phyloP scores from a whole-genome alignment of 495 filamentous ascomycete species.

The Cercophora samala region DNA sequence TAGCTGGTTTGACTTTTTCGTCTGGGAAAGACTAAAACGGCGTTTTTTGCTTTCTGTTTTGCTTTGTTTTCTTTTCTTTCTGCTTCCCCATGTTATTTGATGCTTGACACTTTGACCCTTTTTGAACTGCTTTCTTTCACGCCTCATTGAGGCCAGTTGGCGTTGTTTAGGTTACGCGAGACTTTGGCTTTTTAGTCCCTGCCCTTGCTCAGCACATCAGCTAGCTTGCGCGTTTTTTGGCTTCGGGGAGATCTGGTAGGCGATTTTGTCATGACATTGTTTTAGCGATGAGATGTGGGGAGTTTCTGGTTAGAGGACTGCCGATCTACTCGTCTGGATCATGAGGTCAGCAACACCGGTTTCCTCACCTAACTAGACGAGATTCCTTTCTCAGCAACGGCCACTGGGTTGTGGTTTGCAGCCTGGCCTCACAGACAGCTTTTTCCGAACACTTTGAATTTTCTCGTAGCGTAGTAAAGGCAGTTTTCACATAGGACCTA shows the following conservation, averaged over 20 bases:
- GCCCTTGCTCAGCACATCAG: not conserved
- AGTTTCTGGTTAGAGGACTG: not conserved
- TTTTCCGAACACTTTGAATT: not conserved
- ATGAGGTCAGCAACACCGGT: not conserved
- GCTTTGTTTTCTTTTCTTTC: not conserved
- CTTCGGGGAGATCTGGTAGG: not conserved
- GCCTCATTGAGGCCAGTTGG: not conserved
- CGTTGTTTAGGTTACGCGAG: not conserved
- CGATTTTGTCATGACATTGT: not conserved
- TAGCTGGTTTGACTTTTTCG: constrained; percentile 6
- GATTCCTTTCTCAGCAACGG: not conserved
- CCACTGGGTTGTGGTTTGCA: not conserved
- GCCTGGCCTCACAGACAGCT: not conserved
- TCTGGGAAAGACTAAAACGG: constrained; percentile 10
- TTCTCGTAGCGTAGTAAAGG: not conserved
- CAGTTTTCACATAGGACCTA: not conserved
- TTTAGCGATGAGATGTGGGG: not conserved
- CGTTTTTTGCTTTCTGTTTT: constrained; percentile 6
- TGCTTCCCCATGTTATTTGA: not conserved
- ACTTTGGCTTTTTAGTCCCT: not conserved
- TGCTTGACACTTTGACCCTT: not conserved
- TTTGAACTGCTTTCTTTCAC: not conserved
- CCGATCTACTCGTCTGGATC: not conserved
- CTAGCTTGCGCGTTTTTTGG: not conserved
- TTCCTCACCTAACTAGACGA: not conserved